Evolutionary conservation across 768 basidiomycete species (phyloP).

Genomic region (Auricularia heimuer): DNA sequence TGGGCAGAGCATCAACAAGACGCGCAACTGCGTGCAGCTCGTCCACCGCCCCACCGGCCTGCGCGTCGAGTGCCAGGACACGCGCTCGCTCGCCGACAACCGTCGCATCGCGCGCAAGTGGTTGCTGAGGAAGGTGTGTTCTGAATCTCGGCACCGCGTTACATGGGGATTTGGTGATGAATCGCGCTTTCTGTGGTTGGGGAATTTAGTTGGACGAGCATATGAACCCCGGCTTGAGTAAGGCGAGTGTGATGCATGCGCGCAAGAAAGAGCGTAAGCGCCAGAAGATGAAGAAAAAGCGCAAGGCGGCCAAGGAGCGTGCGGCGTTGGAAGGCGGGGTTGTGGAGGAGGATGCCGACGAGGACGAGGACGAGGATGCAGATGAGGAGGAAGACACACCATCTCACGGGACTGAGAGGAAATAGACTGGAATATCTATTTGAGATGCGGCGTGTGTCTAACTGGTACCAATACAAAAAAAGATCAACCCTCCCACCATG

Average conservation of each 20-base stretch:
- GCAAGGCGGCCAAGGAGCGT: conserved; percentile 41
- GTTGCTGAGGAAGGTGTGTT: conserved; percentile 57
- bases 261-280: conserved; percentile 70
- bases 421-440: too few species aligned
- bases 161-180: too few species aligned
- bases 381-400: not conserved
- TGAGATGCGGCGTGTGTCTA: too few species aligned
- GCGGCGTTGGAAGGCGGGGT: not conserved
- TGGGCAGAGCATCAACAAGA: conserved; percentile 97
- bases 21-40: conserved; percentile 73
- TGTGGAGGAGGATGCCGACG: not conserved
- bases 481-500: too few species aligned
- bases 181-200: too few species aligned
- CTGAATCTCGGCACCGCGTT: conserved; percentile 7
- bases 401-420: not conserved
- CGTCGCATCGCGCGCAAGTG: conserved; percentile 64
- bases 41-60: conserved; percentile 83
- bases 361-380: not conserved
- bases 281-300: conserved; percentile 66
- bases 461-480: too few species aligned
- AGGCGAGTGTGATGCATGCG: conserved; percentile 55
- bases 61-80: conserved; percentile 80
- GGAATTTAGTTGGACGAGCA: conserved; percentile 53
- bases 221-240: conserved; percentile 68
- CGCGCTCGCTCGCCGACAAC: conserved; percentile 74